Base-by-base conservation (phyloP, 495 filamentous ascomycete genomes). In the Astrothelium subdiscretum region DNA sequence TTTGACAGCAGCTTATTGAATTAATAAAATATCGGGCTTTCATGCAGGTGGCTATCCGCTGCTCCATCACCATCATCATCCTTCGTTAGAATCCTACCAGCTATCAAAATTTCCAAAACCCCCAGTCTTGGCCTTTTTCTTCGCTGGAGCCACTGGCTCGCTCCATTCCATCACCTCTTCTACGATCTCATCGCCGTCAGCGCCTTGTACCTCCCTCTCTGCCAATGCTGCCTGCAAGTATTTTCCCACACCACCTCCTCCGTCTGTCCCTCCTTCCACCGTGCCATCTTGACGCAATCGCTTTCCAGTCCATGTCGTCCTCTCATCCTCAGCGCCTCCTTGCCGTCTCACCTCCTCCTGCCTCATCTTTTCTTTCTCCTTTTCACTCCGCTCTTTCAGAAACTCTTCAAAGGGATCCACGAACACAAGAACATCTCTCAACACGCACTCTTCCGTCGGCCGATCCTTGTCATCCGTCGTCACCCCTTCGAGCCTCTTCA, bases 341-440 rank as follows among this genome's bases (percentile, higher is more conserved):
- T 69, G 67, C 60, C 74, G 66, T 10, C 73, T 69, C 1, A 79
- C 69, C 57, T 77, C 74, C 61, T 76, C 76, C 24, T 71, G 65
- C 32, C 69, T 65, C 42, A 67, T 67, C 48, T 74, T 73, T 51
- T 68, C 68, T 2, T 65, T 67, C 40, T 76, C 76, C 60, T 70
- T 75, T 62, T 83, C 76, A 32, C 66, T 69, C 65, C 85, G 80
- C 67, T 88, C 80, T 70, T 84, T 87, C 67, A 83, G 67, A 70
- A 92, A 97, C 73, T 96, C 94, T 67, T 95, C 90, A 72, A 99
- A 99, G 1, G 92, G 92, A 73, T 99, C 94, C 2, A 97, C 83
- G 65, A 95, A 92, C 5, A 99, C 84, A 2, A 88, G 85, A 0
- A 97, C 80, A 32, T 94, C 88, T 68, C 85, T 81, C 61, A 99